A percentile compares a stretch with the other conserved stretches of the same genome.
Conservation (phyloP, 164 flowering plant species). For the Stephania cephalantha region DNA sequence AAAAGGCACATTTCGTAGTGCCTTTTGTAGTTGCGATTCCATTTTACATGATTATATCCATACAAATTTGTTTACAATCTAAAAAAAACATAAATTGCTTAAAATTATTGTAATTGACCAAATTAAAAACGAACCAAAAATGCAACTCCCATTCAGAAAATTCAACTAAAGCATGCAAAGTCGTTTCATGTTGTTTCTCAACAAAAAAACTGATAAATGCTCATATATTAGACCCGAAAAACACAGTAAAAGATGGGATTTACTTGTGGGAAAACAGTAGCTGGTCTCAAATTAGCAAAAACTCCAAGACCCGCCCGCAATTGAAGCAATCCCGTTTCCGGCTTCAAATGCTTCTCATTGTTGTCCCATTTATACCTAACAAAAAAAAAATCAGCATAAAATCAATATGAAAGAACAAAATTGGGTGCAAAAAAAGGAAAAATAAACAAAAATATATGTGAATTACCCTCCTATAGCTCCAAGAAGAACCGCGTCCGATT, state of each 20-base stretch:
- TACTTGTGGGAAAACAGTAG: slow-evolving; percentile 90
- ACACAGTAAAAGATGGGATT: neutral
- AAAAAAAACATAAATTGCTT: too few relatives aligned
- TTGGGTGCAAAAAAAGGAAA: too few relatives aligned
- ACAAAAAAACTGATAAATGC: too few relatives aligned
- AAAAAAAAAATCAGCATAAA: neutral
- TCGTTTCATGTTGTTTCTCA: neutral
- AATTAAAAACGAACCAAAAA: too few relatives aligned
- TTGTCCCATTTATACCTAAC: slow-evolving; percentile 93
- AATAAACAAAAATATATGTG: neutral
- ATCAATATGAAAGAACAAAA: too few relatives aligned
- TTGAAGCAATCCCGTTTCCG: slow-evolving; percentile 97
- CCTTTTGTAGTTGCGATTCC: too few relatives aligned
- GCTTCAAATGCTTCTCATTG: slow-evolving; percentile 79
- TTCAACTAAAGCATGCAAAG: neutral
- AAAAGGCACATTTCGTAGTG: too few relatives aligned
- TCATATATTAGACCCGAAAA: too few relatives aligned
- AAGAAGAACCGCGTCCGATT: slow-evolving; percentile 87
- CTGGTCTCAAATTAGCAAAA: slow-evolving; percentile 96
- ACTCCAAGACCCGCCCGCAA: slow-evolving; percentile 83
- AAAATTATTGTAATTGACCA: too few relatives aligned
- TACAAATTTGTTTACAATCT: too few relatives aligned
- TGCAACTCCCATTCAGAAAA: too few relatives aligned
- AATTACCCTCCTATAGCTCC: slow-evolving; percentile 97
- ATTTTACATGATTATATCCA: too few relatives aligned